phyloP scores from a whole-genome alignment of 495 filamentous ascomycete species.

The Penicillium goetzii region DNA sequence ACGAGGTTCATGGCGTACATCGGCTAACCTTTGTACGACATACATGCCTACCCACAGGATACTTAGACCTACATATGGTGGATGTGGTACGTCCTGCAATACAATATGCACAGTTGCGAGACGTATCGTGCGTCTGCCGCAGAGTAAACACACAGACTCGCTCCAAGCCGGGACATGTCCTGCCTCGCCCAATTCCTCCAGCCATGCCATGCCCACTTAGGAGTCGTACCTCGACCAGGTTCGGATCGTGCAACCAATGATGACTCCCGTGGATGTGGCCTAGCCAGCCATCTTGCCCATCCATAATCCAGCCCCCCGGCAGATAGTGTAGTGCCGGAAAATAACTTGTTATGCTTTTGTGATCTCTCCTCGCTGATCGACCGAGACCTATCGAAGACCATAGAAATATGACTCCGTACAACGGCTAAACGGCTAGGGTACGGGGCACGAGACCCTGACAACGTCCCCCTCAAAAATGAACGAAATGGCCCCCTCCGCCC shows the following conservation, averaged over 20 bases:
- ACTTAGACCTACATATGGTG: not conserved
- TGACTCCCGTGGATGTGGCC: not conserved
- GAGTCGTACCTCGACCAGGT: not conserved
- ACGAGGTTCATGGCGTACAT: slow-evolving; percentile 17
- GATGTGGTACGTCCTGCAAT: not conserved
- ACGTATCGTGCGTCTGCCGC: slow-evolving; percentile 6
- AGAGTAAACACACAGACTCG: not conserved
- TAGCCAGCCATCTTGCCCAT: not conserved
- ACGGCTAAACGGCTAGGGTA: not conserved
- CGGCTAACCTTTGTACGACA: slow-evolving; percentile 8
- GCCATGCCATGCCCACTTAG: not conserved
- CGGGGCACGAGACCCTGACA: not conserved
- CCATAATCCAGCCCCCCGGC: not conserved
- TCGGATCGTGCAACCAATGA: not conserved
- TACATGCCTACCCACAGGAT: slow-evolving; percentile 9
- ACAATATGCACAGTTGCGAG: not conserved
- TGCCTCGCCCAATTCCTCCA: not conserved
- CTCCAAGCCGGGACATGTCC: not conserved
- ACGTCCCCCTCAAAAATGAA: not conserved
- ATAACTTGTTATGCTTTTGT: not conserved
- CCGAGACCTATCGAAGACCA: not conserved
- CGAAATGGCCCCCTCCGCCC: not conserved
- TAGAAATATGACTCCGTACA: not conserved
- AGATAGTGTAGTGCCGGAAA: not conserved
- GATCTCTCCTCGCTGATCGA: not conserved